phyloP scores from a whole-genome alignment of 768 basidiomycete species.

The Lentinula sp. region DNA sequence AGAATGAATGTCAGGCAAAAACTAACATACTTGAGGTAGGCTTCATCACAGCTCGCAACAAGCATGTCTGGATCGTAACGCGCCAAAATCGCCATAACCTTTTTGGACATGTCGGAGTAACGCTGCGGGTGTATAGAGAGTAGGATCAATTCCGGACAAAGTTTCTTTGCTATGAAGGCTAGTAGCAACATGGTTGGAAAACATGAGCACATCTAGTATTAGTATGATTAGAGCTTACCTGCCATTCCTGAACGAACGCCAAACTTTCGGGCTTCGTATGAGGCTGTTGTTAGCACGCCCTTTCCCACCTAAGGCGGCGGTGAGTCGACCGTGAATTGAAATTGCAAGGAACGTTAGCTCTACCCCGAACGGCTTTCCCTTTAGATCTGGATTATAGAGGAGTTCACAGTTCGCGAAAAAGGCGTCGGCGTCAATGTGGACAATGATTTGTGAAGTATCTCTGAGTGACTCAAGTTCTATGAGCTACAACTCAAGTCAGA shows the following conservation, averaged over 20 bases:
- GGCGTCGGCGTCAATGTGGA: slow-evolving; percentile 96
- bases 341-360: slow-evolving; percentile 8
- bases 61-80: slow-evolving; percentile 75
- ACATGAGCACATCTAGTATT: not conserved
- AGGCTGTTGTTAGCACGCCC: slow-evolving; percentile 84
- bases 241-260: slow-evolving; percentile 96
- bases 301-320: slow-evolving; percentile 48
- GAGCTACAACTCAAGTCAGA: slow-evolving; percentile 34
- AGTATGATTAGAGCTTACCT: slow-evolving; percentile 35
- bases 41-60: slow-evolving; percentile 82
- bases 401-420: slow-evolving; percentile 84
- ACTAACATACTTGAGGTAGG: slow-evolving; percentile 73
- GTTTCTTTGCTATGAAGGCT: slow-evolving; percentile 91
- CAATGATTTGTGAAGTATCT: slow-evolving; percentile 78
- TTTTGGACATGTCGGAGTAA: slow-evolving; percentile 65
- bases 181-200: not conserved
- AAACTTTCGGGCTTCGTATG: slow-evolving; percentile 87
- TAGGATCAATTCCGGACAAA: slow-evolving; percentile 84
- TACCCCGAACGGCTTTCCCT: slow-evolving; percentile 73
- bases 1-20: not conserved
- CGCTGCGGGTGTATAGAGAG: slow-evolving; percentile 31
- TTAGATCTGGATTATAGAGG: slow-evolving; percentile 54
- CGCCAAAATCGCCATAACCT: slow-evolving; percentile 63
- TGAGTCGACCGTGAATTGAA: not conserved
- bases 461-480: slow-evolving; percentile 65